Conservation (phyloP, 2,329 filamentous ascomycete species). For the Escovopsis sp. region DNA sequence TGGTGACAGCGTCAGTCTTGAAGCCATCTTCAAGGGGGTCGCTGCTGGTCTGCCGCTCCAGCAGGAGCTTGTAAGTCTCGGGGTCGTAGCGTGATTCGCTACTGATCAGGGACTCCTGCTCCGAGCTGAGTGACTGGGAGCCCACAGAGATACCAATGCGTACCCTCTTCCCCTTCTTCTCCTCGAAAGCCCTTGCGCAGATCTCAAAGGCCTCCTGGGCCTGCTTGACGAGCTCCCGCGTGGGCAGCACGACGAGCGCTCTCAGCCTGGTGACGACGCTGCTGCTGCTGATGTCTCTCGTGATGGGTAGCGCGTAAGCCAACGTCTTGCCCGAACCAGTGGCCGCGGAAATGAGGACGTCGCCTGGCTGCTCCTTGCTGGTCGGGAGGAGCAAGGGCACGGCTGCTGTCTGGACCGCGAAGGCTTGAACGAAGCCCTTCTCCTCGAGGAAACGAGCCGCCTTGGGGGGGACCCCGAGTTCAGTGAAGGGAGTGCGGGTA, state of each 20-base stretch:
- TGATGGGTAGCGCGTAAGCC: conserved; percentile 76
- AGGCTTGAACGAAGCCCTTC: conserved; percentile 33
- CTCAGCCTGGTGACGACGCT: conserved; percentile 52
- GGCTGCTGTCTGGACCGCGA: conserved; percentile 34
- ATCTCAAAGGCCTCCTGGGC: conserved; percentile 65
- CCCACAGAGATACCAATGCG: conserved; percentile 74
- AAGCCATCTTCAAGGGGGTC: conserved; percentile 9
- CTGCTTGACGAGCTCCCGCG: conserved; percentile 78
- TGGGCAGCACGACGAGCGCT: conserved; percentile 78
- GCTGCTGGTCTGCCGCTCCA: conserved; percentile 9
- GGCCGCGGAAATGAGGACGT: conserved; percentile 80
- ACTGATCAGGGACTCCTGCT: conserved; percentile 36
- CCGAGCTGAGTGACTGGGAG: conserved; percentile 56
- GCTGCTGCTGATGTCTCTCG: conserved; percentile 59
- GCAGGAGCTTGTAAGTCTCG: conserved; percentile 27
- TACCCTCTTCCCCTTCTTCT: conserved; percentile 46
- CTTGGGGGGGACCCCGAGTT: conserved; percentile 46
- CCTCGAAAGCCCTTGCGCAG: conserved; percentile 49
- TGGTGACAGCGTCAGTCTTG: neutral
- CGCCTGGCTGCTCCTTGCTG: conserved; percentile 47
- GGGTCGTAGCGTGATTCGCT: conserved; percentile 48
- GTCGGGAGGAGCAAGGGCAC: conserved; percentile 65
- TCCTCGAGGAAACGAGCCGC: conserved; percentile 47
- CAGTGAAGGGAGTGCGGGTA: conserved; percentile 43
- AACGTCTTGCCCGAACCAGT: conserved; percentile 95